Evolutionary conservation across 2,329 filamentous ascomycete genomes (phyloP).

Genomic region (Hymenoscyphus linearis): DNA sequence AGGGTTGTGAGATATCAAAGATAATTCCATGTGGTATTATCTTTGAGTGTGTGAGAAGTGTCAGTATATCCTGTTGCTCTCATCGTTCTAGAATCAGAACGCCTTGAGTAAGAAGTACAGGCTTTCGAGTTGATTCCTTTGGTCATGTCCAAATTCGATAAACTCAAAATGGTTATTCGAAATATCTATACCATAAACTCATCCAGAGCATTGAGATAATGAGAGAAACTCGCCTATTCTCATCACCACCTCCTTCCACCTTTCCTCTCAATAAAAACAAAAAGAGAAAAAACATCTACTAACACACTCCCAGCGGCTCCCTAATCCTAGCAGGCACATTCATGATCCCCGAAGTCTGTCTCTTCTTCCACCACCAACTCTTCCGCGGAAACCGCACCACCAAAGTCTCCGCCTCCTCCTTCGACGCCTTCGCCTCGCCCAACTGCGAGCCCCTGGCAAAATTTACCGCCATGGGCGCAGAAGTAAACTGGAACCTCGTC

Average conservation of each 20-base stretch:
- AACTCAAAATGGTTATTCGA: not conserved
- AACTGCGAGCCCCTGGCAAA: slow-evolving; percentile 61
- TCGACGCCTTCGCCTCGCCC: slow-evolving; percentile 63
- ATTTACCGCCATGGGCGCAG: slow-evolving; percentile 54
- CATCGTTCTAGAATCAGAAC: no score
- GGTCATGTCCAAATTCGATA: not conserved
- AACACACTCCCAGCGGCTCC: slow-evolving; percentile 41
- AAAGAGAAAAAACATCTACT: not conserved
- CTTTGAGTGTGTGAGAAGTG: not conserved
- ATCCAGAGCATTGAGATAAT: no score
- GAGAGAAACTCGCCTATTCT: no score
- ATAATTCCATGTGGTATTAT: not conserved
- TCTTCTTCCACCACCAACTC: slow-evolving; percentile 69
- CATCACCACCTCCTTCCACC: not conserved
- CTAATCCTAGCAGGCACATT: slow-evolving; percentile 68
- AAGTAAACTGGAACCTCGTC: slow-evolving; percentile 59
- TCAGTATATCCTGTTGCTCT: no score
- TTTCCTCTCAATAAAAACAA: not conserved
- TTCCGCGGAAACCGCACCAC: slow-evolving; percentile 65
- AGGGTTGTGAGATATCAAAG: not conserved
- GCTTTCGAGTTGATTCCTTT: no score
- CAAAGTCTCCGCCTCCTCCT: slow-evolving; percentile 64
- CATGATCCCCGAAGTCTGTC: slow-evolving; percentile 68
- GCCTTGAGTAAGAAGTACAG: no score
- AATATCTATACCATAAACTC: no score